Conservation (phyloP, 805 yeast genomes). For the Zygosaccharomyces kombuchaensis region DNA sequence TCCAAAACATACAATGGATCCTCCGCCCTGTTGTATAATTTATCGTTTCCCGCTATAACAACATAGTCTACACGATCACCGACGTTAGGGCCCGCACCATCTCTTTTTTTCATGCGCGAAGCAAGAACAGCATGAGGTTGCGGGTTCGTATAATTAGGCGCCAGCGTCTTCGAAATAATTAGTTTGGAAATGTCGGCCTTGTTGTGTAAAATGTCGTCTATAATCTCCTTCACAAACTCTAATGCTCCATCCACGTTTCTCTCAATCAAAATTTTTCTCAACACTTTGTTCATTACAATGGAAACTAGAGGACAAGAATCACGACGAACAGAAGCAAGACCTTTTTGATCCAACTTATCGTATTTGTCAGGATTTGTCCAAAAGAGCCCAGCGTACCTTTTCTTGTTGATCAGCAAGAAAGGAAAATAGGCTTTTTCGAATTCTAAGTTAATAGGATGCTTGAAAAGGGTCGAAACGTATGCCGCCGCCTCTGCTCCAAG, state of each 20-base stretch:
- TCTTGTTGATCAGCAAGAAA: constrained; percentile 86
- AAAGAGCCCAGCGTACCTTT: constrained; percentile 93
- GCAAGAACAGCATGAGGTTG: constrained; percentile 98
- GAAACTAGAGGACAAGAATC: constrained; percentile 95
- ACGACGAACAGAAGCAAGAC: constrained; percentile 96
- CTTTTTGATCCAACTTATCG: constrained; percentile 97
- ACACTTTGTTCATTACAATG: constrained; percentile 86
- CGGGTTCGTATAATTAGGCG: constrained; percentile 90
- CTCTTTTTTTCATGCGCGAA: constrained; percentile 92
- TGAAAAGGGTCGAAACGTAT: constrained; percentile 71
- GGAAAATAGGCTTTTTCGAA: constrained; percentile 97
- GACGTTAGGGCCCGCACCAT: constrained; percentile 93
- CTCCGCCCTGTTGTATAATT: constrained; percentile 92
- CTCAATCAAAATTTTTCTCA: constrained; percentile 79
- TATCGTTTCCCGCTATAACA: constrained; percentile 74
- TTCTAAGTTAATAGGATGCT: constrained; percentile 86
- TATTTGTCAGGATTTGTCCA: constrained; percentile 92
- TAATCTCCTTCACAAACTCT: constrained; percentile 76
- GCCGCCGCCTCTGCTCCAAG: constrained; percentile 94
- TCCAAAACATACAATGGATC: constrained; percentile 93
- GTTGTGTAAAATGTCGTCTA: constrained; percentile 86
- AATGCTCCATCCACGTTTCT: constrained; percentile 84
- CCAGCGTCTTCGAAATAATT: constrained; percentile 88
- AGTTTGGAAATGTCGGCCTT: constrained; percentile 87
- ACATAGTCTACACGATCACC: constrained; percentile 99